A percentile compares a stretch with the other conserved stretches of the same genome.
Evolutionary conservation across 129 eudicot species (phyloP).

Genomic region (Centaurea solstitialis): DNA sequence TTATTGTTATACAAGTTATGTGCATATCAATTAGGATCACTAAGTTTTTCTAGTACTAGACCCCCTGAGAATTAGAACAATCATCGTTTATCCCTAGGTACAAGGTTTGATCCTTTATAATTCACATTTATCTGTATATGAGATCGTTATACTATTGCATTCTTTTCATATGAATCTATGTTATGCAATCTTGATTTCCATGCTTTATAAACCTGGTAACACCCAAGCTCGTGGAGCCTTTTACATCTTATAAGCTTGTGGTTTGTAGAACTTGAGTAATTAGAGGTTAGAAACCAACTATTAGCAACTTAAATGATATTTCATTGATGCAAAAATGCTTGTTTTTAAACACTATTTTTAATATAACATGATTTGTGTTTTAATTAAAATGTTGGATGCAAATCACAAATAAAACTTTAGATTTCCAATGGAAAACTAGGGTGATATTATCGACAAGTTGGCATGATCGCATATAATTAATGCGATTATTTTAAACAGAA

Average conservation of each 20-base stretch:
- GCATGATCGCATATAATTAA: too few species aligned
- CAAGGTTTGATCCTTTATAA: slow-evolving; percentile 74
- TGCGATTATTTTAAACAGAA: background rate
- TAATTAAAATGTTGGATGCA: too few species aligned
- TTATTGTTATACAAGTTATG: too few species aligned
- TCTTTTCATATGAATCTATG: background rate
- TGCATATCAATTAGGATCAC: too few species aligned
- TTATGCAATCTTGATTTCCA: slow-evolving; percentile 13
- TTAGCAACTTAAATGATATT: background rate
- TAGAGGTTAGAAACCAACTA: background rate
- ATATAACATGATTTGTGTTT: too few species aligned
- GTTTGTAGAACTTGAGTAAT: background rate
- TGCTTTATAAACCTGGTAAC: slow-evolving; percentile 1
- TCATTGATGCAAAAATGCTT: too few species aligned
- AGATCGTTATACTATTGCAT: background rate
- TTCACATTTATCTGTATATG: slow-evolving; percentile 22
- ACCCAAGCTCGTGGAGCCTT: slow-evolving; percentile 14
- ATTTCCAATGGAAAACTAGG: too few species aligned
- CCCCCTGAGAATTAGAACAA: too few species aligned
- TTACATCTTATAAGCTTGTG: background rate
- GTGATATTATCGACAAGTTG: too few species aligned
- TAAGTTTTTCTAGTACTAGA: too few species aligned
- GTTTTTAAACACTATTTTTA: too few species aligned
- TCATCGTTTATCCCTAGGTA: background rate
- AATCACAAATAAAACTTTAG: too few species aligned